Base-by-base conservation (phyloP, 2,329 filamentous ascomycete genomes). In the Alternaria solani region DNA sequence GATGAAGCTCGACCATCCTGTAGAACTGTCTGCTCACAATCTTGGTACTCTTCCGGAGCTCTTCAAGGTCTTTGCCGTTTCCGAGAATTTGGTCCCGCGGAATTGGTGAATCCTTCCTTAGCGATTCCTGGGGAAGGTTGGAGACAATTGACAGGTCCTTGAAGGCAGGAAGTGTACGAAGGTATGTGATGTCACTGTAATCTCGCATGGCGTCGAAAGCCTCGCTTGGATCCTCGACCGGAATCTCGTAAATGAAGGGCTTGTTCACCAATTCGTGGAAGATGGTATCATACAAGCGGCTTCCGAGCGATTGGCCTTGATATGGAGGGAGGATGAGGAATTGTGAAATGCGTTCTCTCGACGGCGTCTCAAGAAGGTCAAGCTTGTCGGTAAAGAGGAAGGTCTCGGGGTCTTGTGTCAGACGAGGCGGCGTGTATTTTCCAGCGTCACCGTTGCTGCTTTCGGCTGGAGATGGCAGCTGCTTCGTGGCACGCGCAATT, bases 201-300 rank as follows among this genome's bases (percentile, higher is more conserved):
- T 95, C 92, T 66, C 92, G 87, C 70, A 96, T 82, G 60, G 92
- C 88, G 72, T 95, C 91, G 68, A 96, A 96, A 1, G 86, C 88
- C 74, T 94, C 91, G 72, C 92, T 98, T 0, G 95, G 96, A 63
- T 98, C 94, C 80, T 99, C 95, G 6, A 99, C 89, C 0, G 94
- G 96, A 71, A 99, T 86, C 75, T 98, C 94, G 55, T 88, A 84
- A 7, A 93, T 90, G 61, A 89, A 88, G 0, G 86, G 78, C 57
- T 91, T 86, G 34, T 87, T 83, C 59, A 91, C 84, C 65, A 92
- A 91, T 67, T 88, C 81, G 7, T 85, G 80, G 73, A 93, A 94
- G 67, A 98, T 92, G 49, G 88, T 85, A 61, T 88, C 88, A 82
- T 98, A 99, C 39, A 99, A 87, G 42, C 88, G 85, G 11, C 88